Percentiles rank a stretch among this genome's conserved stretches.
Conservation (phyloP, 169 alveolate species). For the Plasmodium yoelii region DNA sequence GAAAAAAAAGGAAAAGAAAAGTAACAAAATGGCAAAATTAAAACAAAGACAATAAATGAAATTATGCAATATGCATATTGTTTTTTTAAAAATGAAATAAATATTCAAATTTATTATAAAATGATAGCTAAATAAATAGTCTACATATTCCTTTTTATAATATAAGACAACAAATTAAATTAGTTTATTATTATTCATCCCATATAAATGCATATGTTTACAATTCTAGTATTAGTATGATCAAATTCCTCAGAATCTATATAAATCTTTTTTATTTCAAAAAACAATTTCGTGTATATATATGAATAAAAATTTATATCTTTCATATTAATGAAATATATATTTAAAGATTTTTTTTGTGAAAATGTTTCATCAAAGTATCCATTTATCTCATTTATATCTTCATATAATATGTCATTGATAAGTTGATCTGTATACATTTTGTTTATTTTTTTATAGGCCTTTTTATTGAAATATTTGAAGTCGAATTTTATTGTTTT, state of each 20-base stretch:
- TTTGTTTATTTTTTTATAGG: slow-evolving; percentile 57
- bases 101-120: no score
- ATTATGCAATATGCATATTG: no score
- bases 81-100: no score
- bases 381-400: slow-evolving; percentile 51
- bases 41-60: neutral
- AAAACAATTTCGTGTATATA: slow-evolving; percentile 38
- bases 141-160: no score
- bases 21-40: neutral
- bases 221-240: slow-evolving; percentile 62
- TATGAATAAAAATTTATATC: slow-evolving; percentile 39
- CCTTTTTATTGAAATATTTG: slow-evolving; percentile 65
- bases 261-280: slow-evolving; percentile 49
- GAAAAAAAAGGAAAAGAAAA: slow-evolving; percentile 1
- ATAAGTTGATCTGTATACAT: slow-evolving; percentile 33
- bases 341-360: slow-evolving; percentile 30
- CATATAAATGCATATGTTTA: slow-evolving; percentile 4
- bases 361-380: slow-evolving; percentile 51
- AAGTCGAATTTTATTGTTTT: slow-evolving; percentile 34
- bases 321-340: slow-evolving; percentile 40
- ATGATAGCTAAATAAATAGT: no score
- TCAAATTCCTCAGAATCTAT: slow-evolving; percentile 59
- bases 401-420: slow-evolving; percentile 69
- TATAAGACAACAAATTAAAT: no score
- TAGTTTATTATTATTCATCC: no score